Conservation (phyloP, 2,329 filamentous ascomycete genomes). For the Alternaria triticimaculans region DNA sequence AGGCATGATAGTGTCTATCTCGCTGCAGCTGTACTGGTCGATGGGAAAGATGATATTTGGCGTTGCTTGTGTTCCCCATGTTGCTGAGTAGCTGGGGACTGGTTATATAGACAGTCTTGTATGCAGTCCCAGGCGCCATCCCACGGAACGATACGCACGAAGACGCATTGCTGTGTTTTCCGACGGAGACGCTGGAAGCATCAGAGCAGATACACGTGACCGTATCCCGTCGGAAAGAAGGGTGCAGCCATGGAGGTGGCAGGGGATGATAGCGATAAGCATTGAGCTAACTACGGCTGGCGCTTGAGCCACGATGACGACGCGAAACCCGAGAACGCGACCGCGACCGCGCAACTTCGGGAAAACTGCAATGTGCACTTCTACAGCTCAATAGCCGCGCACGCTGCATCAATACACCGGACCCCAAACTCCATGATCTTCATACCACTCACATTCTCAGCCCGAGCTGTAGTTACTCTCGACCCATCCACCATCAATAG, state of each 20-base stretch:
- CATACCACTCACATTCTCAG: not conserved
- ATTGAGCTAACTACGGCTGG: not conserved
- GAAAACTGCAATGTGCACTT: not conserved
- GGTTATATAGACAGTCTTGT: not conserved
- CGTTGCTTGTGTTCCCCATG: not conserved
- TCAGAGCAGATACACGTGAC: not conserved
- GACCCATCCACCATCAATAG: slow-evolving; percentile 1
- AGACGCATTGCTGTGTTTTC: not conserved
- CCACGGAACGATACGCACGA: not conserved
- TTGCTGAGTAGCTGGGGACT: not conserved
- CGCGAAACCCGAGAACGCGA: not conserved
- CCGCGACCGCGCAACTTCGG: not conserved
- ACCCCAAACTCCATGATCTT: not conserved
- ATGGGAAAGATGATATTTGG: not conserved
- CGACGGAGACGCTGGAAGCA: slow-evolving; percentile 2
- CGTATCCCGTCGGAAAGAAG: not conserved
- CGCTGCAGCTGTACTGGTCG: not conserved
- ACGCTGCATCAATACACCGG: not conserved
- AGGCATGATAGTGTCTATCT: slow-evolving; percentile 13
- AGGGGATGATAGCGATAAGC: not conserved
- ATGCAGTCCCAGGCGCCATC: not conserved
- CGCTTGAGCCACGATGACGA: not conserved
- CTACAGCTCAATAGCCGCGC: not conserved
- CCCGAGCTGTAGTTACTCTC: not conserved
- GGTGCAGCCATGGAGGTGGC: not conserved